phyloP scores from a whole-genome alignment of 2,329 filamentous ascomycete species.

The Cercospora citrullina region DNA sequence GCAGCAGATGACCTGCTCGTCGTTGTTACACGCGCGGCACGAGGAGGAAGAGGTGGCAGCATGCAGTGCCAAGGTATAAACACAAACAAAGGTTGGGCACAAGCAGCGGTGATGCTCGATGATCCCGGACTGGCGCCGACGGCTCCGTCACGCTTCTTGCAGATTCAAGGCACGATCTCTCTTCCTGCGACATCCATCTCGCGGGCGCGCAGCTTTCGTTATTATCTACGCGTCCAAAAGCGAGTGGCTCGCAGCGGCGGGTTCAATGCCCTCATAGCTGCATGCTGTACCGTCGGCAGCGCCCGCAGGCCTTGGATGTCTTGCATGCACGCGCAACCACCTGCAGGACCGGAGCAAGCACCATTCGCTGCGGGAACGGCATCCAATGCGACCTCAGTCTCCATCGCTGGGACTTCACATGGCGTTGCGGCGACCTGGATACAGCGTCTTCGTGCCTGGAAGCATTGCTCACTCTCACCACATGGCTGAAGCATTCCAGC shows the following conservation, averaged over 20 bases:
- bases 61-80: conserved; percentile 2
- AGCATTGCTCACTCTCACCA: neutral
- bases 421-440: neutral
- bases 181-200: neutral
- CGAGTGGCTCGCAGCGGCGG: conserved; percentile 1
- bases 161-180: neutral
- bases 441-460: neutral
- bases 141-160: neutral
- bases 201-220: neutral
- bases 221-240: conserved; percentile 9
- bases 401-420: neutral
- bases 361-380: conserved; percentile 8
- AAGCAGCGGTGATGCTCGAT: neutral
- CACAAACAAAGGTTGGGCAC: conserved; percentile 6
- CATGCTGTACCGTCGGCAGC: neutral
- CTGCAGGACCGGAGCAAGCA: conserved; percentile 6
- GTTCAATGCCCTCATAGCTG: neutral
- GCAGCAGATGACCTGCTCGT: neutral
- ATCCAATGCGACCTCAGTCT: neutral
- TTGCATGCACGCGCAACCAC: conserved; percentile 5
- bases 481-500: neutral
- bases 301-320: conserved; percentile 1
- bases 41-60: neutral
- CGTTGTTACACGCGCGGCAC: neutral
- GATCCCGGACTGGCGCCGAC: neutral